Percentiles rank a stretch among this genome's conserved stretches.
Conservation (phyloP, 2,329 filamentous ascomycete genomes). For the Orbilia oligospora region DNA sequence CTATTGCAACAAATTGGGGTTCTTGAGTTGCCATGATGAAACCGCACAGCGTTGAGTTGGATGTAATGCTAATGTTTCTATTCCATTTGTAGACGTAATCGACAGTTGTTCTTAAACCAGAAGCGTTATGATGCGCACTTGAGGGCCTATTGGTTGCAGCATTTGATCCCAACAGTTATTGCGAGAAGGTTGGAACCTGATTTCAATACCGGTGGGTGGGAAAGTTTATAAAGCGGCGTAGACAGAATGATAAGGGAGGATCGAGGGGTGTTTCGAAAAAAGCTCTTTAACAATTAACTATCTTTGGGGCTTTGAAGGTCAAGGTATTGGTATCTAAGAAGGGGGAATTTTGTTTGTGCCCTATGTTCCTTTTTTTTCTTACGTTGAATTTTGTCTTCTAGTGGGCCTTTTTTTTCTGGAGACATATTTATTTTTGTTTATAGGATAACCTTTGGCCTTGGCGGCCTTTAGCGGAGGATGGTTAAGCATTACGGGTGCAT, state of each 20-base stretch:
- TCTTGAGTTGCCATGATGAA: background rate
- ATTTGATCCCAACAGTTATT: constrained; percentile 89
- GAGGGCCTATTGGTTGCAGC: constrained; percentile 86
- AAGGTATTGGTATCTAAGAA: background rate
- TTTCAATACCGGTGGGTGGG: constrained; percentile 97
- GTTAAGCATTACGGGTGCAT: background rate
- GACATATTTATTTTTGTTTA: background rate
- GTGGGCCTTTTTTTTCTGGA: background rate
- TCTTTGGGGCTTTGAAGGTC: background rate
- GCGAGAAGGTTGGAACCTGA: constrained; percentile 91
- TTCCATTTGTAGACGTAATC: constrained; percentile 74
- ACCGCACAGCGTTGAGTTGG: background rate
- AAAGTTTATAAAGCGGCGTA: constrained; percentile 74
- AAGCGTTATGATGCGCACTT: constrained; percentile 91
- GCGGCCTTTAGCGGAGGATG: background rate
- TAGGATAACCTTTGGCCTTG: background rate
- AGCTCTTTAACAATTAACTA: background rate
- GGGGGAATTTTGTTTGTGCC: background rate
- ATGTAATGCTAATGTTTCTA: constrained; percentile 17
- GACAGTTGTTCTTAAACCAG: constrained; percentile 93
- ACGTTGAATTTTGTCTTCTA: background rate
- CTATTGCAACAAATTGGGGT: background rate
- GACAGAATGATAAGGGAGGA: background rate
- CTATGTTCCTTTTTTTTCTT: background rate
- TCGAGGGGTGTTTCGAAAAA: background rate